Conservation (phyloP, 768 basidiomycete species). For the Suillus fuscotomentosus region DNA sequence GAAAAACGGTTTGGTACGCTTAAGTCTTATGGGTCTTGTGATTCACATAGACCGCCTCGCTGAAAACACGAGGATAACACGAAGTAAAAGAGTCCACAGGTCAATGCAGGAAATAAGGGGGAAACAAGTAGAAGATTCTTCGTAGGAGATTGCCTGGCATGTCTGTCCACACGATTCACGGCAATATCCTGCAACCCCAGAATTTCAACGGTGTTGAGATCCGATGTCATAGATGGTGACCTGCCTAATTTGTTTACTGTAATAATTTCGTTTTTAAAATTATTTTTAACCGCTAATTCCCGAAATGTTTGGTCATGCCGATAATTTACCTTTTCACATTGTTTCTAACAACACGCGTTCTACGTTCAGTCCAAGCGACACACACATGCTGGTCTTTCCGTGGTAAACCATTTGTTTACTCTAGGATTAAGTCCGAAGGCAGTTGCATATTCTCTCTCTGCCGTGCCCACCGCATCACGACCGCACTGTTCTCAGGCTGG, state of each 20-base stretch:
- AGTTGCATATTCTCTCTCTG: not conserved
- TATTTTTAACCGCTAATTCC: not conserved
- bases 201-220: not conserved
- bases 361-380: not conserved
- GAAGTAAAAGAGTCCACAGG: not conserved
- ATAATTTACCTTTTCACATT: not conserved
- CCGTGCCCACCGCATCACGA: not conserved
- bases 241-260: not conserved
- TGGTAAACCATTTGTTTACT: not conserved
- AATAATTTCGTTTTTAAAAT: not conserved
- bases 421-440: too few species aligned
- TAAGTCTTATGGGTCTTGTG: conserved; percentile 3
- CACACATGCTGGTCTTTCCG: not conserved
- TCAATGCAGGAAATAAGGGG: not conserved
- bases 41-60: conserved; percentile 6
- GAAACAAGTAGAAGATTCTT: conserved; percentile 4
- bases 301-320: not conserved
- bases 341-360: too few species aligned
- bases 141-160: conserved; percentile 1
- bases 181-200: conserved; percentile 1
- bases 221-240: not conserved
- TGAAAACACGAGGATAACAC: conserved; percentile 11
- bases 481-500: not conserved
- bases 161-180: conserved; percentile 3
- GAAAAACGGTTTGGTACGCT: not conserved